phyloP scores from a whole-genome alignment of 2,329 filamentous ascomycete genomes.

The Clarireedia monteithiana region DNA sequence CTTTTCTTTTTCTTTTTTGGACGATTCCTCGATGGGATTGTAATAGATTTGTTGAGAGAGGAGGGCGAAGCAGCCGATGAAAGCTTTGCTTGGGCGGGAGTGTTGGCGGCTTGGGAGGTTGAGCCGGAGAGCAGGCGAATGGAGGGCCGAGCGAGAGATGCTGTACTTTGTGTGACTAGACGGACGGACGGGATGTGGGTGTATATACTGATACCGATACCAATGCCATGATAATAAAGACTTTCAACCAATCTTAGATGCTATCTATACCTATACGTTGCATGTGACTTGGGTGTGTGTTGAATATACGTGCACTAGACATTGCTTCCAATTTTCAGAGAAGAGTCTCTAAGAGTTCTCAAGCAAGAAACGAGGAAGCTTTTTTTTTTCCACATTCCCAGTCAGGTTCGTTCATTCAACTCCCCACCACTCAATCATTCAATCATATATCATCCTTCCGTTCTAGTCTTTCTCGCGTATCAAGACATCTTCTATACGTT shows the following conservation, averaged over 20 bases:
- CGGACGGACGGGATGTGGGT: not conserved
- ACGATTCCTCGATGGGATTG: not conserved
- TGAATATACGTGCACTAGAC: not conserved
- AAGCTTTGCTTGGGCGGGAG: too few relatives aligned
- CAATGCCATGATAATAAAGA: slow-evolving; percentile 5
- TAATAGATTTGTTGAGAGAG: too few relatives aligned
- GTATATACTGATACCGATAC: slow-evolving; percentile 4
- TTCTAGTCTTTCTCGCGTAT: too few relatives aligned
- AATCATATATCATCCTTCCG: too few relatives aligned
- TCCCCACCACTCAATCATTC: too few relatives aligned
- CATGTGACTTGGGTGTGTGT: not conserved
- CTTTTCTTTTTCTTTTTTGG: not conserved
- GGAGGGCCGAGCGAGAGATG: not conserved
- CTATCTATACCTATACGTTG: not conserved
- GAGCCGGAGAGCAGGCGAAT: not conserved
- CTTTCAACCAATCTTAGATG: not conserved
- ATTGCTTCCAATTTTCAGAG: too few relatives aligned
- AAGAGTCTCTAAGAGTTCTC: too few relatives aligned
- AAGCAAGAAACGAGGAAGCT: too few relatives aligned
- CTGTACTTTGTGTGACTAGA: not conserved
- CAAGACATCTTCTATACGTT: too few relatives aligned
- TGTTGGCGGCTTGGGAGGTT: not conserved
- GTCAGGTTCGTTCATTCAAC: too few relatives aligned
- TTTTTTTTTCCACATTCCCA: too few relatives aligned
- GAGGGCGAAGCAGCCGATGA: too few relatives aligned